Conservation (phyloP, 495 filamentous ascomycete genomes). For the Aspergillus olivimuriae region DNA sequence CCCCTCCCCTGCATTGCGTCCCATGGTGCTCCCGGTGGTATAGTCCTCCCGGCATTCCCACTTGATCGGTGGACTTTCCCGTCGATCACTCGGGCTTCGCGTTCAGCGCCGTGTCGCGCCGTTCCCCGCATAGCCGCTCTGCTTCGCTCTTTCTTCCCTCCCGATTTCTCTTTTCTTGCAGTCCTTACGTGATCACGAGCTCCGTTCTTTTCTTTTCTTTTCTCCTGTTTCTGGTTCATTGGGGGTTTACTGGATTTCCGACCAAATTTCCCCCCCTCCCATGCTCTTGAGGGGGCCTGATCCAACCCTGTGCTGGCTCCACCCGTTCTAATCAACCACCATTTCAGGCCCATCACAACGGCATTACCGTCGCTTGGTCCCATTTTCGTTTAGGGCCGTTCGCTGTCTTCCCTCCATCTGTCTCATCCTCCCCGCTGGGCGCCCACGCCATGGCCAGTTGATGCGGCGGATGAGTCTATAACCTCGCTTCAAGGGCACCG, state of each 20-base stretch:
- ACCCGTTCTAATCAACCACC: too few species aligned
- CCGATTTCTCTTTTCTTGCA: not conserved
- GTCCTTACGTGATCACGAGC: slow-evolving; percentile 17
- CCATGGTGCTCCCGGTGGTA: too few species aligned
- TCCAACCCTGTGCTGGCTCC: too few species aligned
- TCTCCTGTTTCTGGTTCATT: not conserved
- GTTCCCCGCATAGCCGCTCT: slow-evolving; percentile 33
- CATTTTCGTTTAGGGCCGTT: slow-evolving; percentile 7
- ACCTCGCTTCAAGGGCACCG: slow-evolving; percentile 36
- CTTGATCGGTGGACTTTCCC: slow-evolving; percentile 25
- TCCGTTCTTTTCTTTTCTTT: slow-evolving; percentile 6
- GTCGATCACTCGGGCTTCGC: slow-evolving; percentile 32
- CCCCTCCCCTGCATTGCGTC: too few species aligned
- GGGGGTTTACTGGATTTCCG: not conserved
- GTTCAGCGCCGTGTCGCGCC: slow-evolving; percentile 29
- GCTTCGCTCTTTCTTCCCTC: slow-evolving; percentile 12
- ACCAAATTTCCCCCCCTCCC: not conserved
- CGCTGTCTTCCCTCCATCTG: slow-evolving; percentile 1
- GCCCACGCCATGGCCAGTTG: slow-evolving; percentile 36
- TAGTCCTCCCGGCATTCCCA: too few species aligned
- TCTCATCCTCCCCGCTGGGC: slow-evolving; percentile 11
- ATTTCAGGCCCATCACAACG: too few species aligned
- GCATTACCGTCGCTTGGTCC: not conserved
- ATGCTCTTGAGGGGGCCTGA: not conserved
- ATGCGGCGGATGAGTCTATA: slow-evolving; percentile 42